Evolutionary conservation across 2,329 filamentous ascomycete species (phyloP).

Genomic region (Sarocladium kiliense): DNA sequence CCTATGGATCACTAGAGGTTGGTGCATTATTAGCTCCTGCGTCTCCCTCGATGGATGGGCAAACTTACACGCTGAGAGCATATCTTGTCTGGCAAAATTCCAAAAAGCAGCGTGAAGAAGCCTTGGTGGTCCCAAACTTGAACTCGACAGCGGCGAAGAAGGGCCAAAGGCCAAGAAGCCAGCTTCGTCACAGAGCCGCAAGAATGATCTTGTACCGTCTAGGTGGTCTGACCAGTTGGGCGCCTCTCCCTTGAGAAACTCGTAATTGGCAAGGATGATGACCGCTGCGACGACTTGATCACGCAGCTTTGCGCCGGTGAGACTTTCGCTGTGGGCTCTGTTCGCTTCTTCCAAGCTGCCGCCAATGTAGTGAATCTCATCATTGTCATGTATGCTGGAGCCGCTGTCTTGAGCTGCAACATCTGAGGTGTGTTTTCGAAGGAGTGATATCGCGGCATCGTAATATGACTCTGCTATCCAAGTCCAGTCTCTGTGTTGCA

Average conservation of each 20-base stretch:
- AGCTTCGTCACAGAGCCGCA: slow-evolving; percentile 2
- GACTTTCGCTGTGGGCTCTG: neutral
- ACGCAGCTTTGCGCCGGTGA: neutral
- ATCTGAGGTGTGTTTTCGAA: neutral
- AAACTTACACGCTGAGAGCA: slow-evolving; percentile 5
- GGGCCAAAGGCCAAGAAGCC: neutral
- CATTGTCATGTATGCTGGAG: neutral
- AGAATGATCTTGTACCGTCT: neutral
- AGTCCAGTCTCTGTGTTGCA: neutral
- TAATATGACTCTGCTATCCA: slow-evolving; percentile 1
- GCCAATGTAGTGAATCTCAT: neutral
- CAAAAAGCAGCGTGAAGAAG: neutral
- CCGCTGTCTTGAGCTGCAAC: neutral
- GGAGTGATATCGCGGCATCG: slow-evolving; percentile 1
- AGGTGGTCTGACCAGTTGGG: slow-evolving; percentile 5
- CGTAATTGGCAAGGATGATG: slow-evolving; percentile 3
- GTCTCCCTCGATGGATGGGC: no score
- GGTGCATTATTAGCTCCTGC: neutral
- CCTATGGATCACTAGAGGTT: neutral
- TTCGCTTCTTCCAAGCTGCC: neutral
- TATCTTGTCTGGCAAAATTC: slow-evolving; percentile 4
- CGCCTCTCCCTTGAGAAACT: slow-evolving; percentile 1
- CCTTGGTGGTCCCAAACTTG: neutral
- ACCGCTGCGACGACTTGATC: neutral
- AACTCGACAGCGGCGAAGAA: neutral